phyloP scores from a whole-genome alignment of 345 rosid genomes.

The Geranium rotundifolium region DNA sequence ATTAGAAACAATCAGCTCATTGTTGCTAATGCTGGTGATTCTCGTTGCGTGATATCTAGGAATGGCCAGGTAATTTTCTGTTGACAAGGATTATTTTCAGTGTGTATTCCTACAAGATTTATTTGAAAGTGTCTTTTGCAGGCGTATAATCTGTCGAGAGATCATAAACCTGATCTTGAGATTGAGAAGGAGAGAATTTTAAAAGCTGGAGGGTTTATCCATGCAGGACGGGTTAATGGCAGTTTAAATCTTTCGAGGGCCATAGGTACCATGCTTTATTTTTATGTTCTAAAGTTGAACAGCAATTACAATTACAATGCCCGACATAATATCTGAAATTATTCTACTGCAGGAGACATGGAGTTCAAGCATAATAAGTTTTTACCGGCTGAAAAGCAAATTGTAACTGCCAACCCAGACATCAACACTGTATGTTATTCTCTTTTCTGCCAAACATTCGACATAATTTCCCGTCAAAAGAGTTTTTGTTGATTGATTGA shows the following conservation, averaged over 20 bases:
- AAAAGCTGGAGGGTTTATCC: slow-evolving; percentile 96
- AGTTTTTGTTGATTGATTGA: not conserved
- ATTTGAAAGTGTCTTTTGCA: slow-evolving; percentile 13
- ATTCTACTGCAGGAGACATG: slow-evolving; percentile 57
- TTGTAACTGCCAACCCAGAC: slow-evolving; percentile 82
- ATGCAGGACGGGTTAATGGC: slow-evolving; percentile 87
- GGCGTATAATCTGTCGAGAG: slow-evolving; percentile 93
- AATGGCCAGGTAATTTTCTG: slow-evolving; percentile 66
- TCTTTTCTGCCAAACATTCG: not conserved
- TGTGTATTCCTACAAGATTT: not conserved
- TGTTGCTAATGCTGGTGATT: slow-evolving; percentile 96
- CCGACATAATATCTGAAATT: too few species aligned
- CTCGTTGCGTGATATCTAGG: slow-evolving; percentile 87
- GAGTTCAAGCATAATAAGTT: slow-evolving; percentile 88
- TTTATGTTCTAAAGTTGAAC: too few species aligned
- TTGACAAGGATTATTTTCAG: not conserved
- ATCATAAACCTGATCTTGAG: slow-evolving; percentile 96
- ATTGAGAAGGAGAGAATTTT: slow-evolving; percentile 82
- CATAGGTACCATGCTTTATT: slow-evolving; percentile 39
- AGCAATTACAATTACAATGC: too few species aligned
- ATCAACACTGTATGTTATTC: slow-evolving; percentile 41
- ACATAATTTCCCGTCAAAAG: not conserved
- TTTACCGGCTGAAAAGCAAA: slow-evolving; percentile 72
- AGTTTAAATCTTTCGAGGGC: slow-evolving; percentile 97
- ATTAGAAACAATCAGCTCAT: slow-evolving; percentile 58